Conservation (phyloP, 768 basidiomycete genomes). For the Agaricus blazei region DNA sequence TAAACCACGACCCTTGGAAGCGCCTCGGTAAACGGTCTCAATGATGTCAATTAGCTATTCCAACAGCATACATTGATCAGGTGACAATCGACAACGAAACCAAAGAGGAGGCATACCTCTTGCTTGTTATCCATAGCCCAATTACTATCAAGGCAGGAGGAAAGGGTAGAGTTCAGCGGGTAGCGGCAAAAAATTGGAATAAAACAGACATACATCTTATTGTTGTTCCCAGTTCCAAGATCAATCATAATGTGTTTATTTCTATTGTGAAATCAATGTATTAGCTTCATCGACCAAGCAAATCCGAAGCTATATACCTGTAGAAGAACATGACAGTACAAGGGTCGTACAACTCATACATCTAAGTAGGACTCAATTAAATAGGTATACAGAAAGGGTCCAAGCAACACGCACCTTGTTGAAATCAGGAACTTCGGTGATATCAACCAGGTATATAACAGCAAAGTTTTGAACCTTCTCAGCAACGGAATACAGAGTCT, state of each 20-base stretch:
- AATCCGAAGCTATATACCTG: conserved; percentile 44
- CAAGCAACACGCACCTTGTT: conserved; percentile 67
- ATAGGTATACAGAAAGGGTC: not conserved
- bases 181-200: not conserved
- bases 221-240: conserved; percentile 98
- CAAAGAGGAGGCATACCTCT: conserved; percentile 55
- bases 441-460: conserved; percentile 92
- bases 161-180: conserved; percentile 7
- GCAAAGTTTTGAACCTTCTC: conserved; percentile 99
- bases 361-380: conserved; percentile 41
- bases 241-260: conserved; percentile 99
- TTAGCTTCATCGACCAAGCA: conserved; percentile 8
- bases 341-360: conserved; percentile 98
- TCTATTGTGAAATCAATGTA: conserved; percentile 30
- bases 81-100: not conserved
- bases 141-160: conserved; percentile 50
- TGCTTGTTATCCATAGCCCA: conserved; percentile 99
- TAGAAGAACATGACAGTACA: conserved; percentile 99
- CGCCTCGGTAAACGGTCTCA: conserved; percentile 97
- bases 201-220: conserved; percentile 78
- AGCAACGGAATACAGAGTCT: conserved; percentile 85
- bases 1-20: conserved; percentile 95
- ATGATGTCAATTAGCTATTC: conserved; percentile 91
- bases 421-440: conserved; percentile 96
- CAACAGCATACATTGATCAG: conserved; percentile 3